Conservation (phyloP, 2,329 filamentous ascomycete genomes). For the Periconia sp. region DNA sequence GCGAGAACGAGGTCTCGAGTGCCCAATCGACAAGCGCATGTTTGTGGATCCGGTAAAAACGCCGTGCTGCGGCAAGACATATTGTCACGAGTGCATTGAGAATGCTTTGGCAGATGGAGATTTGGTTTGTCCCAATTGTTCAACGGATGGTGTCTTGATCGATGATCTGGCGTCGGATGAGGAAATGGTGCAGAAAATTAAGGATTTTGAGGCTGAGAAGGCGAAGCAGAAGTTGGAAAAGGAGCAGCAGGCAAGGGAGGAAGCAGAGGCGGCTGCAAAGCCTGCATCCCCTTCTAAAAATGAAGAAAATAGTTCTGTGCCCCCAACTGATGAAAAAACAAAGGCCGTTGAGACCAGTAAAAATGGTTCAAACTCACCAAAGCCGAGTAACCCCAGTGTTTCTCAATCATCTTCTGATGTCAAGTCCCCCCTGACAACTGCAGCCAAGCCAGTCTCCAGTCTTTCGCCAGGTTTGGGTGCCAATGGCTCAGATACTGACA, state of each 20-base stretch:
- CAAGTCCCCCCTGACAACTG: slow-evolving; percentile 24
- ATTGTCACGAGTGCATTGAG: slow-evolving; percentile 99
- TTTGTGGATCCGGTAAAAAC: slow-evolving; percentile 99
- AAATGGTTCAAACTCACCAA: slow-evolving; percentile 19
- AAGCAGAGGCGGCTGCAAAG: slow-evolving; percentile 30
- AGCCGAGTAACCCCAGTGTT: slow-evolving; percentile 15
- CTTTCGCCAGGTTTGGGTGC: slow-evolving; percentile 35
- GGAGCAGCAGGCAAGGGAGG: slow-evolving; percentile 44
- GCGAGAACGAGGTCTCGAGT: slow-evolving; percentile 85
- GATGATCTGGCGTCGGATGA: slow-evolving; percentile 86
- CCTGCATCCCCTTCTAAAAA: slow-evolving; percentile 27
- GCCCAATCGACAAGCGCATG: slow-evolving; percentile 94
- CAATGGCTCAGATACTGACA: slow-evolving; percentile 38
- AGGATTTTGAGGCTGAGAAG: slow-evolving; percentile 66
- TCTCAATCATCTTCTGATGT: slow-evolving; percentile 20
- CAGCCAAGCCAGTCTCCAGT: slow-evolving; percentile 26
- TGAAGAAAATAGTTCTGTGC: slow-evolving; percentile 27
- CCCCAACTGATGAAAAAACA: slow-evolving; percentile 21
- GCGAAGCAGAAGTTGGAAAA: slow-evolving; percentile 46
- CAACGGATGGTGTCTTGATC: slow-evolving; percentile 86
- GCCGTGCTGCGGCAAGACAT: slow-evolving; percentile 96
- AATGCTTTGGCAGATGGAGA: slow-evolving; percentile 98
- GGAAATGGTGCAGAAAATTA: slow-evolving; percentile 75
- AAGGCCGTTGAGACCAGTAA: slow-evolving; percentile 22
- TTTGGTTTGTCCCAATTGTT: slow-evolving; percentile 91